Percentiles rank a stretch among this genome's conserved stretches.
Evolutionary conservation across 305 asterid genomes (phyloP).

Genomic region (Petunia hybrid): DNA sequence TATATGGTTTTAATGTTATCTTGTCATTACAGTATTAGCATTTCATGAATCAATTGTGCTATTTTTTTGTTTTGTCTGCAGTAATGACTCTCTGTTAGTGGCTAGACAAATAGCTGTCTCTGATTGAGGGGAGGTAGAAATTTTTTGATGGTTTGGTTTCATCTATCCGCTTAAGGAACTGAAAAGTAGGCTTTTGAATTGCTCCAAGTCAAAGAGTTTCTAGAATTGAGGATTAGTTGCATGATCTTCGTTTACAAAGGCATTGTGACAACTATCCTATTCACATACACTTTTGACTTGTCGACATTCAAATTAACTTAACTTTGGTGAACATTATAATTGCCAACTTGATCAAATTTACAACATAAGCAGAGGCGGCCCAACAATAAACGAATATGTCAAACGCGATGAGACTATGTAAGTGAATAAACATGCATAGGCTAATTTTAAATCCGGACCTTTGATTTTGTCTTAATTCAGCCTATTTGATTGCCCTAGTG

Average conservation of each 20-base stretch:
- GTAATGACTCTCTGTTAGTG: neutral
- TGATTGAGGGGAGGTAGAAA: neutral
- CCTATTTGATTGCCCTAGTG: slow-evolving; percentile 96
- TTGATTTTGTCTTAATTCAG: slow-evolving; percentile 75
- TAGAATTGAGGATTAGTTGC: neutral
- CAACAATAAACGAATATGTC: no score
- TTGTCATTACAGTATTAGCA: neutral
- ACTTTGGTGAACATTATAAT: neutral
- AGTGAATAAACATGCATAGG: no score
- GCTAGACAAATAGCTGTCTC: neutral
- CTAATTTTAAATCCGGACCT: slow-evolving; percentile 47
- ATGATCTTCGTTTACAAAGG: neutral
- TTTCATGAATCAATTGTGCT: neutral
- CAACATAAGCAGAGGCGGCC: no score
- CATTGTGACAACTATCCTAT: neutral
- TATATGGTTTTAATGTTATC: slow-evolving; percentile 13
- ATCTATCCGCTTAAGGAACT: neutral
- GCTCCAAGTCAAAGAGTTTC: neutral
- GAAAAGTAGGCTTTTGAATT: slow-evolving; percentile 1
- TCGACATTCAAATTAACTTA: neutral
- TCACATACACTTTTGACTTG: neutral
- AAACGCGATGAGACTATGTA: no score
- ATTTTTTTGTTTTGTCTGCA: neutral
- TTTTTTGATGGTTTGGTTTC: neutral
- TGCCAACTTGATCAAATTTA: neutral